These are phyloP conservation scores for Melastoma candidum DNA, from an alignment of 441 rosid species.

Conservation along the genomic window DNA sequence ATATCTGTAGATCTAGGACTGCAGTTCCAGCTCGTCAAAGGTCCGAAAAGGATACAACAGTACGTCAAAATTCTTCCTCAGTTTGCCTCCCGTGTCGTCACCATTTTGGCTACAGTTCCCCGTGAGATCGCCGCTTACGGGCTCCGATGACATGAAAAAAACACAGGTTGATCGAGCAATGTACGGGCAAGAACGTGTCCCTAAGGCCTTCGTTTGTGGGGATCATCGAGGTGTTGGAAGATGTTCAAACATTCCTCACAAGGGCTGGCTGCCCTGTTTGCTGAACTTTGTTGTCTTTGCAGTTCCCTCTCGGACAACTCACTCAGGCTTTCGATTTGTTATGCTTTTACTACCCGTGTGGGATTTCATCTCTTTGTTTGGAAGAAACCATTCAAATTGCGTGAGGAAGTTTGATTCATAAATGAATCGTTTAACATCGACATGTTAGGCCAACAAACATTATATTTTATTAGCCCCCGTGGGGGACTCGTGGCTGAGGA, in stretches of 20 bases:
- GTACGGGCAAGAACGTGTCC: conserved; percentile 23
- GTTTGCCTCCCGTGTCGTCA: not conserved
- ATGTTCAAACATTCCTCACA: conserved; percentile 17
- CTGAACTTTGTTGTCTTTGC: conserved; percentile 3
- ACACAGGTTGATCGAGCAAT: conserved; percentile 26
- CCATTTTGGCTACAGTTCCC: not conserved
- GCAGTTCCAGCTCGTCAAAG: conserved; percentile 31
- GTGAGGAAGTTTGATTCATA: too few species aligned
- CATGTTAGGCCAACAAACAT: too few species aligned
- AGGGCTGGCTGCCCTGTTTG: conserved; percentile 20
- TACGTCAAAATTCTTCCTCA: not conserved
- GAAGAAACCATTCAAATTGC: too few species aligned
- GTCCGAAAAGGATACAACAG: conserved; percentile 37
- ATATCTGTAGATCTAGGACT: conserved; percentile 23
- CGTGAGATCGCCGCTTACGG: too few species aligned
- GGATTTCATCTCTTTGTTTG: too few species aligned
- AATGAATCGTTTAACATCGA: too few species aligned
- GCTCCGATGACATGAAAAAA: not conserved
- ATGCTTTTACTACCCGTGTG: too few species aligned
- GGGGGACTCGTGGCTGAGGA: too few species aligned
- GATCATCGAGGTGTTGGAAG: conserved; percentile 32
- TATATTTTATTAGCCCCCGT: too few species aligned
- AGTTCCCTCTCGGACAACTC: too few species aligned
- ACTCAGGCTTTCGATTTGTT: too few species aligned
- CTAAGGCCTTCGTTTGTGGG: conserved; percentile 23